Conservation (phyloP, 2,329 filamentous ascomycete species). For the Colletotrichum echinochloae region DNA sequence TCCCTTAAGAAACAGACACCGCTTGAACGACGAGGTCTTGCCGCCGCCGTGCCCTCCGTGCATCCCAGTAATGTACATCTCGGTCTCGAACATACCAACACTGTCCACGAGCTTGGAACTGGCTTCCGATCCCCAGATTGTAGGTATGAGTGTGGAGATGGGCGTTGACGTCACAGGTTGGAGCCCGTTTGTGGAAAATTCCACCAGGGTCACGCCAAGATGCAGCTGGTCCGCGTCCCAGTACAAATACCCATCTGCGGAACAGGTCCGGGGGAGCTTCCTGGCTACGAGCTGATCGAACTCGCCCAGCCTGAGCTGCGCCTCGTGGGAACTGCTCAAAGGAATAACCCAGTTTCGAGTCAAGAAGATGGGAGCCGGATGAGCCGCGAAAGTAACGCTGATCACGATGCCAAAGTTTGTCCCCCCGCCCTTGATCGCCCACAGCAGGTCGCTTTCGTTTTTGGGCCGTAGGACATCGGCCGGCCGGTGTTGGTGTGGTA, state of each 20-base stretch:
- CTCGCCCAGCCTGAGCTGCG: constrained; percentile 50
- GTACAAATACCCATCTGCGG: constrained; percentile 69
- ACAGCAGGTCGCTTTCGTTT: constrained; percentile 65
- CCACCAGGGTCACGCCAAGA: constrained; percentile 65
- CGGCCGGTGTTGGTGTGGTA: constrained; percentile 60
- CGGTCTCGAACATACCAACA: constrained; percentile 66
- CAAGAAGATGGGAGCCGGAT: constrained; percentile 54
- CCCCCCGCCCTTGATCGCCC: constrained; percentile 69
- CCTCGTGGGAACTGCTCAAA: constrained; percentile 48
- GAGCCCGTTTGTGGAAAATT: constrained; percentile 49
- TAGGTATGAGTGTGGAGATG: constrained; percentile 25
- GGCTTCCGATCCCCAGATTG: constrained; percentile 51
- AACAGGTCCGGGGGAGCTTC: constrained; percentile 56
- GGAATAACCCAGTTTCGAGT: constrained; percentile 56
- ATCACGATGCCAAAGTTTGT: constrained; percentile 70
- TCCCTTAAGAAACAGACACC: constrained; percentile 69
- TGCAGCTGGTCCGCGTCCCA: constrained; percentile 57
- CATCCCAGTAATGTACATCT: constrained; percentile 72
- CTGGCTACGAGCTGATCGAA: constrained; percentile 55
- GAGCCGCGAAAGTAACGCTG: constrained; percentile 64
- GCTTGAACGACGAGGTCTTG: constrained; percentile 74
- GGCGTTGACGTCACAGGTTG: constrained; percentile 35
- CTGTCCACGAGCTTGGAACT: constrained; percentile 55
- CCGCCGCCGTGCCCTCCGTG: constrained; percentile 68
- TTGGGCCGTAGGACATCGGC: constrained; percentile 54